Evolutionary conservation across 306 rosid genomes (phyloP).

Genomic region (Casuarina equisetifolia): DNA sequence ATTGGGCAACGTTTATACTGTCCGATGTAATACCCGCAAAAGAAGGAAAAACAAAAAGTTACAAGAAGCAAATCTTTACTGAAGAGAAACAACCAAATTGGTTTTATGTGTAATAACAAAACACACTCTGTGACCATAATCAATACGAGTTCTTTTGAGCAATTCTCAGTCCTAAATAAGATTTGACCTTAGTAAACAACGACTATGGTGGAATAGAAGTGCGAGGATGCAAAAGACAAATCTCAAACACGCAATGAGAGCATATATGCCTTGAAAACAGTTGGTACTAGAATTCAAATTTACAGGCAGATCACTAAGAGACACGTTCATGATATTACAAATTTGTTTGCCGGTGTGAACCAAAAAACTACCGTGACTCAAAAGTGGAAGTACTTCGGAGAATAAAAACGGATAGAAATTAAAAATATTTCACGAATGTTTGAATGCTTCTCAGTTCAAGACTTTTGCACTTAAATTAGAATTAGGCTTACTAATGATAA

Average conservation of each 20-base stretch:
- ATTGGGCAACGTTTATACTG: slow-evolving; percentile 96
- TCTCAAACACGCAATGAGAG: background rate
- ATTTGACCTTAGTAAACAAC: background rate
- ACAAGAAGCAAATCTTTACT: slow-evolving; percentile 5
- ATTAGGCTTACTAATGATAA: slow-evolving; percentile 12
- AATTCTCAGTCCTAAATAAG: background rate
- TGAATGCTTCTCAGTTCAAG: background rate
- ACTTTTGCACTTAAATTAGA: background rate
- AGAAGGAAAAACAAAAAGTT: background rate
- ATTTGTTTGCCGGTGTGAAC: background rate
- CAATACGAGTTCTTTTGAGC: background rate
- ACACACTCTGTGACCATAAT: background rate
- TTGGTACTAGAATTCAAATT: slow-evolving; percentile 5
- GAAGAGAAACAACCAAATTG: background rate
- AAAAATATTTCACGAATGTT: background rate
- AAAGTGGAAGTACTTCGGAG: background rate
- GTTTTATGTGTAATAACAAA: background rate
- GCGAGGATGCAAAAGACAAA: background rate
- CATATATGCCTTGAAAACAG: background rate
- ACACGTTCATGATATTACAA: background rate
- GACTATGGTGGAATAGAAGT: background rate
- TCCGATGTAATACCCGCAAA: background rate
- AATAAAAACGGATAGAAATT: background rate
- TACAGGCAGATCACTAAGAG: background rate
- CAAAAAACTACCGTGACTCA: background rate